These are phyloP conservation scores for Septoria linicola DNA, from an alignment of 2,329 filamentous ascomycete genomes.

Conservation along the genomic window DNA sequence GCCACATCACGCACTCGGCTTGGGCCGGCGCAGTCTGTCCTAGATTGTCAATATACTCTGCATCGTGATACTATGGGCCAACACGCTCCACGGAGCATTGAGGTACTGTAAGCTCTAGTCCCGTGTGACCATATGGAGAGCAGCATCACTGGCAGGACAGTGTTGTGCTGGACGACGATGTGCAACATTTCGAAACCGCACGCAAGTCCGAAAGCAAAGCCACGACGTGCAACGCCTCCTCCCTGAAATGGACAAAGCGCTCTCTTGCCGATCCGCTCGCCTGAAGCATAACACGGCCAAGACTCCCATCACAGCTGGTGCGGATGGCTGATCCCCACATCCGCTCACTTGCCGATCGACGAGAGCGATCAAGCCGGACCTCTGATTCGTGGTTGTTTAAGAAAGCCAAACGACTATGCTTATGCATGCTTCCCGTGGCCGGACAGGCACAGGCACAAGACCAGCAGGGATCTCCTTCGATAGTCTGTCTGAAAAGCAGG, in stretches of 20 bases:
- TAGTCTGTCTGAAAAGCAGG: conserved; percentile 5
- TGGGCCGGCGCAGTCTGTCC: conserved; percentile 1
- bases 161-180: not conserved
- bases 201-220: not conserved
- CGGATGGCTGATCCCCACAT: conserved; percentile 14
- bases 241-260: not conserved
- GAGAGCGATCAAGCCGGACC: not conserved
- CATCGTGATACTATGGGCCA: conserved; percentile 1
- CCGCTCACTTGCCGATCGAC: conserved; percentile 2
- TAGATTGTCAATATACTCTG: conserved; percentile 10
- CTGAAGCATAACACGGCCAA: conserved; percentile 6
- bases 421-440: conserved; percentile 10
- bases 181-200: conserved; percentile 2
- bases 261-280: not conserved
- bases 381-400: conserved; percentile 14
- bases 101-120: no score
- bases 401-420: conserved; percentile 5
- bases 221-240: not conserved
- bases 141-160: conserved; percentile 1
- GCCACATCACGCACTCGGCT: conserved; percentile 2
- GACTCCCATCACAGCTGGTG: not conserved
- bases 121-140: not conserved
- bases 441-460: conserved; percentile 6
- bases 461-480: conserved; percentile 12
- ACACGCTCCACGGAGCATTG: no score